Base-by-base conservation (phyloP, 2,329 filamentous ascomycete genomes). In the Calonectria pseudoreteaudii region DNA sequence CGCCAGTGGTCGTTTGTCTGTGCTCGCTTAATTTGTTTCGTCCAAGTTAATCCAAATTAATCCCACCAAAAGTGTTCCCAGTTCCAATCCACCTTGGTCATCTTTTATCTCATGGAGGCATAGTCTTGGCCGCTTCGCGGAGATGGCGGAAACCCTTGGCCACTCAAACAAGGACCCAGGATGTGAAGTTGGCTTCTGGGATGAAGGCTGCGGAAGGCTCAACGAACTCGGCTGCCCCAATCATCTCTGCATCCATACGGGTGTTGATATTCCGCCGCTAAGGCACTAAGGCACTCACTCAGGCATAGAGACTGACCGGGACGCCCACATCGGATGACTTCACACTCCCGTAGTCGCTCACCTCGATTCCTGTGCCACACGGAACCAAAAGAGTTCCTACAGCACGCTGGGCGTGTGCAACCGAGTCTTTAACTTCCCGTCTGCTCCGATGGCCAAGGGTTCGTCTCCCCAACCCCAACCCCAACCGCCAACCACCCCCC, bases 11-110 rank as follows among this genome's bases (percentile, higher is more conserved):
- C n/a, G 14, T 28, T 60, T 28, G 56, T 62, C 56, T 38, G 64
- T 66, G 64, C 64, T 62, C 56, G 56, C 56, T 62, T 62, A 26
- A 62, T 47, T 26, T 62, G 56, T 62, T 62, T 62, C 56, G 56
- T 41, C 14, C n/a, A 28, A 62, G 56, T 62, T 62, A 62, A 62
- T 28, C 38, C 26, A 34, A 62, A 62, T 62, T 62, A 62, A 62
- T 62, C 56, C 56, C 28, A 34, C 56, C 41, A 67, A 62, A 67
- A 41, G 31, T 38, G n/a, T 31, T 41, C 49, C 34, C 56, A 38
- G 34, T 41, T 34, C 34, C 56, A 38, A n/a, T 38, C 34, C 34
- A 36, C 28, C 18, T 34, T 18, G 34, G 7, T 10, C 56, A 62
- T 62, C 56, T 41, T 62, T 62, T 62, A 38, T 23, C 56, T 36